A percentile compares a stretch with the other conserved stretches of the same genome.
These are phyloP conservation scores for Bocquillonia castaneifolia DNA, from an alignment of 441 rosid genomes.

Conservation along the genomic window DNA sequence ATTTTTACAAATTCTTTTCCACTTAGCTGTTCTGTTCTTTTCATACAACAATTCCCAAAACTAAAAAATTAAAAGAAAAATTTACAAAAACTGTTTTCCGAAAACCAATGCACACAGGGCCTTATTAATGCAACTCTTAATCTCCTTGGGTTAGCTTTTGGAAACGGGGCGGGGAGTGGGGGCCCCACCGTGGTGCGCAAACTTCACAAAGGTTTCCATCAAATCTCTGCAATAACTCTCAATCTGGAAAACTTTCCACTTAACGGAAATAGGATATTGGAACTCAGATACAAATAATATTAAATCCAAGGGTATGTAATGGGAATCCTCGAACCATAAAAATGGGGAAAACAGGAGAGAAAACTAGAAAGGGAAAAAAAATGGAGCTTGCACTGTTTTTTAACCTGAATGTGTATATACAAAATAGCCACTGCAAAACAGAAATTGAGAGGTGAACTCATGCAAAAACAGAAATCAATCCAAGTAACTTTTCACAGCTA, in stretches of 20 bases:
- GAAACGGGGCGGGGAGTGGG: too few species aligned
- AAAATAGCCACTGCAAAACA: conserved; percentile 26
- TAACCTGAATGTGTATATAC: conserved; percentile 18
- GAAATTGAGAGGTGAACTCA: conserved; percentile 7
- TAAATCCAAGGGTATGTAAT: conserved; percentile 14
- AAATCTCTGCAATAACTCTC: neutral
- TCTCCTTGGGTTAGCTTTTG: too few species aligned
- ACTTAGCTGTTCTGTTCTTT: too few species aligned
- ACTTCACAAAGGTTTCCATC: neutral
- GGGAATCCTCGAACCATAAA: neutral
- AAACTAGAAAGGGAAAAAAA: neutral
- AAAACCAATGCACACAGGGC: too few species aligned
- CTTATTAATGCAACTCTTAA: too few species aligned
- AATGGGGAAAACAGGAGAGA: neutral
- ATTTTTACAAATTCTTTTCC: too few species aligned
- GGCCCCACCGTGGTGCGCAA: too few species aligned
- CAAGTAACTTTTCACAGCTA: conserved; percentile 2
- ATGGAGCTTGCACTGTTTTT: neutral
- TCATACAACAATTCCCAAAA: too few species aligned
- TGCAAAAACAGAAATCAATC: neutral
- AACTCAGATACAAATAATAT: neutral
- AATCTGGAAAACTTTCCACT: neutral
- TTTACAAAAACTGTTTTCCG: too few species aligned
- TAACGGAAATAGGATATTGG: neutral
- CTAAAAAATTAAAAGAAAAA: too few species aligned